Evolutionary conservation across 169 alveolate genomes (phyloP).

Genomic region (Cyclospora cayetanensis): DNA sequence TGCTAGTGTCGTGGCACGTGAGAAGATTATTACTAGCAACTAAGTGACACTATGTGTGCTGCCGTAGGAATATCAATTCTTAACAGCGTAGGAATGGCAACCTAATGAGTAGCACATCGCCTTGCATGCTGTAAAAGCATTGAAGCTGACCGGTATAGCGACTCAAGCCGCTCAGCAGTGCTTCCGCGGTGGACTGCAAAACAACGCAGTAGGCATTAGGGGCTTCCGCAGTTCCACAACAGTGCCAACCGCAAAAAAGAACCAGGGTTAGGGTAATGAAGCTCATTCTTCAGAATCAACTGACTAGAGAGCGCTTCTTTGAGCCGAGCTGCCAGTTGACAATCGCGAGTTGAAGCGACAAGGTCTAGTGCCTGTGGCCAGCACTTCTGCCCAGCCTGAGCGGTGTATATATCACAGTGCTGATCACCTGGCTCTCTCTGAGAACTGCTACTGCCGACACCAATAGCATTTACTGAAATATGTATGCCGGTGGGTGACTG

Average conservation of each 20-base stretch:
- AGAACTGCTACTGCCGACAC: not conserved
- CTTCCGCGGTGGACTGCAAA: not conserved
- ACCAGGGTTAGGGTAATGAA: no score
- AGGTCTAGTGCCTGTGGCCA: slow-evolving; percentile 1
- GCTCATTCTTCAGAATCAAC: not conserved
- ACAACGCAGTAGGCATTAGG: not conserved
- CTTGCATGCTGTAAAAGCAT: not conserved
- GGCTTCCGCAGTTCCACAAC: no score
- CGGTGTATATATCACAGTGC: not conserved
- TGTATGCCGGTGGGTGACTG: not conserved
- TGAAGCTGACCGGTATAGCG: not conserved
- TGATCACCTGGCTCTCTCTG: not conserved
- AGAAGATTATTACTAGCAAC: no score
- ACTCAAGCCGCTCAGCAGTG: not conserved
- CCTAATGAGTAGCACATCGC: no score
- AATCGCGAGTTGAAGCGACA: not conserved
- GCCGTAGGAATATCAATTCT: no score
- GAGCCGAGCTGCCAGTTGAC: not conserved
- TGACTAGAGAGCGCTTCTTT: slow-evolving; percentile 6
- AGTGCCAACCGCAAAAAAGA: not conserved
- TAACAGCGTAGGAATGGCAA: no score
- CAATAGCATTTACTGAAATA: not conserved
- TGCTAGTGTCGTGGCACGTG: no score
- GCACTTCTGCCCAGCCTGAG: not conserved
- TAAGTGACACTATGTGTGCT: no score